Evolutionary conservation across 768 basidiomycete species (phyloP).

Genomic region (Tulasnella sp.): DNA sequence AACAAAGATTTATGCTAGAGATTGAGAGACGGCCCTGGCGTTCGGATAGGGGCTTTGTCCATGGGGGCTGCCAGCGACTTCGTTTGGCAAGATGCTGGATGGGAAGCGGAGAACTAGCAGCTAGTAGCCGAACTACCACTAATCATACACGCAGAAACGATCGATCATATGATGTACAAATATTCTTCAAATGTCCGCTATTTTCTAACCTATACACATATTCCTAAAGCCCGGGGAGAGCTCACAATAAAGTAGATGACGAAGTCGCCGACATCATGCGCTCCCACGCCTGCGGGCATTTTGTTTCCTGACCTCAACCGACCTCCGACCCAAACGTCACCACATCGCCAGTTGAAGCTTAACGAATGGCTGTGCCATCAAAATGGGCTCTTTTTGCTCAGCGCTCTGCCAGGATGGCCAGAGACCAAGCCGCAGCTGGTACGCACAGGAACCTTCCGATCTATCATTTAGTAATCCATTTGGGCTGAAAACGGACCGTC

Average conservation of each 20-base stretch:
- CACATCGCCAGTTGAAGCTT: neutral
- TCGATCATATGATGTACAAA: too few relatives aligned
- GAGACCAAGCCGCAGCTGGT: conserved; percentile 6
- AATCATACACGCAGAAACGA: too few relatives aligned
- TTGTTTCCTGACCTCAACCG: neutral
- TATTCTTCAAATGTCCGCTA: too few relatives aligned
- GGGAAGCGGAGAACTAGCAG: neutral
- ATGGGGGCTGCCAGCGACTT: neutral
- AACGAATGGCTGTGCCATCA: conserved; percentile 2
- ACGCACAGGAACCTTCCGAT: neutral
- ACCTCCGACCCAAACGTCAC: neutral
- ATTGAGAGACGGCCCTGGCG: neutral
- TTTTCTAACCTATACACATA: too few relatives aligned
- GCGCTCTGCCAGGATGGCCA: conserved; percentile 7
- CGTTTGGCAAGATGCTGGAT: neutral
- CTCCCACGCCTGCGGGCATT: neutral
- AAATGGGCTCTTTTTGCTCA: conserved; percentile 18
- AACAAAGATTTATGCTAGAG: neutral
- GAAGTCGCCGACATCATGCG: neutral
- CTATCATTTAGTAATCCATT: neutral
- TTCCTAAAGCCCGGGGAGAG: too few relatives aligned
- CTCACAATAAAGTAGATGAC: neutral
- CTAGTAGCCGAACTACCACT: neutral
- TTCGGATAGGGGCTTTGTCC: neutral
- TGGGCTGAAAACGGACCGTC: neutral